Evolutionary conservation across 768 basidiomycete species (phyloP).

Genomic region (Russula sp.): DNA sequence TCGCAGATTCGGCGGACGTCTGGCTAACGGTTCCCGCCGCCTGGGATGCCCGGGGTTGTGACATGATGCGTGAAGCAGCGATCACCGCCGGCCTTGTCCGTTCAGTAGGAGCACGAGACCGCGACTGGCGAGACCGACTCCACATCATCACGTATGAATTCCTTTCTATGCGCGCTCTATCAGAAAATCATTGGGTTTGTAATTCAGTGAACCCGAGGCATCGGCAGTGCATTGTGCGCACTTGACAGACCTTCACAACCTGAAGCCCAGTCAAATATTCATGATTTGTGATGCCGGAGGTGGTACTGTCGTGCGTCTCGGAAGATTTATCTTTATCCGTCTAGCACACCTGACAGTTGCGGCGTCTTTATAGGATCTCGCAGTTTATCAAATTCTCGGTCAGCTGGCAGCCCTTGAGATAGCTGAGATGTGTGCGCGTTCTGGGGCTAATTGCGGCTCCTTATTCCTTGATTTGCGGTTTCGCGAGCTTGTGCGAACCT

Average conservation of each 20-base stretch:
- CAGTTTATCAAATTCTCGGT: constrained; percentile 63
- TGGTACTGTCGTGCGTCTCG: constrained; percentile 21
- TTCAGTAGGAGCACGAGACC: constrained; percentile 61
- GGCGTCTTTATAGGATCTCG: constrained; percentile 35
- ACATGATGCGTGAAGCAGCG: constrained; percentile 81
- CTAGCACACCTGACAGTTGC: constrained; percentile 7
- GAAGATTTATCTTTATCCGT: background rate
- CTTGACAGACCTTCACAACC: constrained; percentile 70
- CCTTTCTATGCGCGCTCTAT: constrained; percentile 8
- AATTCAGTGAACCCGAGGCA: constrained; percentile 62
- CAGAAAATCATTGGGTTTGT: background rate
- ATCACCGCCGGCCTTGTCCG: constrained; percentile 76
- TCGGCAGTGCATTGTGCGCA: constrained; percentile 89
- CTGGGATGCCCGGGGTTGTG: constrained; percentile 83
- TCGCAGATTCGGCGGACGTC: constrained; percentile 71
- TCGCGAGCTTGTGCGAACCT: constrained; percentile 69
- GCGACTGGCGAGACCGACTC: constrained; percentile 72
- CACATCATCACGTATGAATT: constrained; percentile 64
- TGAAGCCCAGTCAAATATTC: constrained; percentile 78
- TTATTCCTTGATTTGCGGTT: constrained; percentile 86
- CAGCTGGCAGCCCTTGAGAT: constrained; percentile 79
- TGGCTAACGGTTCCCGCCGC: constrained; percentile 87
- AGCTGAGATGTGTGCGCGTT: constrained; percentile 84
- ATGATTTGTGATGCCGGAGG: constrained; percentile 82
- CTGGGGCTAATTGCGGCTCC: constrained; percentile 82